Base-by-base conservation (phyloP, 139 green algal species). In the Zygnema circumcarinatum region DNA sequence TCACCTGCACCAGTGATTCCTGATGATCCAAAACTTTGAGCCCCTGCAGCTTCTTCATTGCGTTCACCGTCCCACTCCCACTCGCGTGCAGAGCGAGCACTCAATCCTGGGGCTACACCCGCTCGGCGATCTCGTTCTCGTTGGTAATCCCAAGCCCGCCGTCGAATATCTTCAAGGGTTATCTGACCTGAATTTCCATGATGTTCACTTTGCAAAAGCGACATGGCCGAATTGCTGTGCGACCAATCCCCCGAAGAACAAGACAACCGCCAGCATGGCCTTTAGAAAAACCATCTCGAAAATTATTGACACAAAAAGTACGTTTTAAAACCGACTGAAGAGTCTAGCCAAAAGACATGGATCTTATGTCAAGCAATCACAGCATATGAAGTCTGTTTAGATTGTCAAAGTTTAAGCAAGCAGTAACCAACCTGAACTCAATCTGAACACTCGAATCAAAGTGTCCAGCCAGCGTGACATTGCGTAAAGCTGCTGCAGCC, bases 391-490 rank as follows among this genome's bases (percentile, higher is more conserved):
- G n/a, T n/a, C n/a, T n/a, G n/a, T n/a, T n/a, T n/a, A n/a, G n/a
- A n/a, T n/a, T n/a, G n/a, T n/a, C 47, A 62, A 62, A 62, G 47
- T 7, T 62, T 7, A 62, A 62, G 47, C 47, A n/a, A n/a, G n/a
- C n/a, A n/a, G n/a, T n/a, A n/a, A 75, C 74, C 38, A 39, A 88
- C 83, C 83, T 88, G 72, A 87, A 88, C 38, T 88, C 25, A n/a
- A 88, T 53, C 32, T 88, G 83, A 3, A 88, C 42, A 32, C 29
- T 88, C 0, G 73, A 38, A 29, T 88, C 75, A 38, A 88, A 87
- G 32, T 69, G 0, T 22, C 79, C 74, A 25, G 76, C 67, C 7
- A 76, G 20, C 21, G 29, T 38, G 2, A 88, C 38, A 22, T 67
- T 87, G 25, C 29, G 33, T 2, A 88, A 62, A 1, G 83, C 83